These are phyloP conservation scores for Neoboletus subvelutipes DNA, from an alignment of 768 basidiomycete species.

Conservation along the genomic window DNA sequence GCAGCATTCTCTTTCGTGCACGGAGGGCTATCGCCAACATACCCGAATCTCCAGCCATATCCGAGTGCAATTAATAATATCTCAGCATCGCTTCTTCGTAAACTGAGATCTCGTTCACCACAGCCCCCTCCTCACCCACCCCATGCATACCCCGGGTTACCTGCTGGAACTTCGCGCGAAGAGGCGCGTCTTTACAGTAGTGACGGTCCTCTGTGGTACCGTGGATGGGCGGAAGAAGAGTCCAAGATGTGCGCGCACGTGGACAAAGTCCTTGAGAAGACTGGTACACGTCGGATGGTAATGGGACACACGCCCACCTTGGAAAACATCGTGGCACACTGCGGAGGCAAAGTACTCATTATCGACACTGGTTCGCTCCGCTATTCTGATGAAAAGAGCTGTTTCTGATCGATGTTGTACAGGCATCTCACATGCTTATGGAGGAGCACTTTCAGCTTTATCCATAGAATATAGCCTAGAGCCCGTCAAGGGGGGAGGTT, in stretches of 20 bases:
- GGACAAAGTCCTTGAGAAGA: conserved; percentile 64
- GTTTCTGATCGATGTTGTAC: conserved; percentile 9
- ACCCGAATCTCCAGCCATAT: conserved; percentile 74
- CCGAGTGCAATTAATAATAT: conserved; percentile 81
- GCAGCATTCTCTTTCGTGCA: conserved; percentile 91
- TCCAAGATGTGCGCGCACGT: conserved; percentile 69
- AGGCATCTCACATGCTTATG: conserved; percentile 96
- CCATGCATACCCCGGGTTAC: conserved; percentile 69
- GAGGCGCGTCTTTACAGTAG: conserved; percentile 71
- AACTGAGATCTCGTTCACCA: conserved; percentile 63
- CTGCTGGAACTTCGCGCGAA: conserved; percentile 57
- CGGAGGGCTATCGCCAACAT: conserved; percentile 82
- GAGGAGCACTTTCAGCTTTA: conserved; percentile 86
- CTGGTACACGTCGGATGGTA: conserved; percentile 84
- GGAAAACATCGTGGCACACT: conserved; percentile 79
- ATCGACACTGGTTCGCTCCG: conserved; percentile 80
- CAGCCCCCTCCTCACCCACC: conserved; percentile 81
- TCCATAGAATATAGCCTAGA: conserved; percentile 83
- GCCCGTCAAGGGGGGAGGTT: conserved; percentile 44
- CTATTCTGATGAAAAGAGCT: neutral
- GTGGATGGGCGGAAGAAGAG: conserved; percentile 88
- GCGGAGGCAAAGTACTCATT: conserved; percentile 89
- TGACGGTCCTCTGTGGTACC: conserved; percentile 91
- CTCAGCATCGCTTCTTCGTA: conserved; percentile 64
- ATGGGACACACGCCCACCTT: conserved; percentile 98